These are phyloP conservation scores for Ceratocystiopsis minuta DNA, from an alignment of 2,329 filamentous ascomycete genomes.

Conservation along the genomic window DNA sequence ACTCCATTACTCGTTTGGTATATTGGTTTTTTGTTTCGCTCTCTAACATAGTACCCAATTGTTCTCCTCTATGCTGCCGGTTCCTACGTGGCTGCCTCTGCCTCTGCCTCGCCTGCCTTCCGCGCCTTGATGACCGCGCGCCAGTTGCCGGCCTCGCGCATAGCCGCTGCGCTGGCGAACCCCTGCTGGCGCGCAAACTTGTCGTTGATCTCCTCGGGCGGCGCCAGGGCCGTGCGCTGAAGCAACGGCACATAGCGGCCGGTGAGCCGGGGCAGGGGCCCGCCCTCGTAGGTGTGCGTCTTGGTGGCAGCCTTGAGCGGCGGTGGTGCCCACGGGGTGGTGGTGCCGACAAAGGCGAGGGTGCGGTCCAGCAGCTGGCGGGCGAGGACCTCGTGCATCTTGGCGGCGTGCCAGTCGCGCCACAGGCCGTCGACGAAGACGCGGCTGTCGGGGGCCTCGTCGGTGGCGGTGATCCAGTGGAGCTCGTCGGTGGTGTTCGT, in stretches of 20 bases:
- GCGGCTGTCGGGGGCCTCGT: constrained; percentile 33
- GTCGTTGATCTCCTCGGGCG: constrained; percentile 39
- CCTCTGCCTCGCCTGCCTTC: constrained; percentile 10
- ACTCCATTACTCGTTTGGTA: no score
- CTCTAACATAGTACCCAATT: no score
- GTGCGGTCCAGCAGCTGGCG: constrained; percentile 52
- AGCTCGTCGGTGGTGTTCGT: constrained; percentile 32
- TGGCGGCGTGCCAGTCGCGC: constrained; percentile 64
- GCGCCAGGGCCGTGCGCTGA: constrained; percentile 28
- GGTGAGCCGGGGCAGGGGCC: constrained; percentile 28
- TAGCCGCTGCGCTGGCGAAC: constrained; percentile 32
- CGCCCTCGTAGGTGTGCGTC: constrained; percentile 35
- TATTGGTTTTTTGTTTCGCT: no score
- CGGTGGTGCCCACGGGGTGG: constrained; percentile 21
- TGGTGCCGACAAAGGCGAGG: constrained; percentile 11
- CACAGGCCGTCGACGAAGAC: constrained; percentile 62
- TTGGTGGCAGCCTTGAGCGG: constrained; percentile 13
- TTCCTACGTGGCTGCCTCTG: constrained; percentile 4
- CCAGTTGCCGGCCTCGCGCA: constrained; percentile 22
- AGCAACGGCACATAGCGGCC: constrained; percentile 39
- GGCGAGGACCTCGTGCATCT: constrained; percentile 79
- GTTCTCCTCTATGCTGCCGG: no score
- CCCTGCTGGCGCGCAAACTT: constrained; percentile 44
- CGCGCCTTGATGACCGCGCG: constrained; percentile 14
- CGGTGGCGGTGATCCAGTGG: constrained; percentile 64